These are phyloP conservation scores for Lasiodiplodia sp. DNA, from an alignment of 2,329 filamentous ascomycete species.

Conservation along the genomic window DNA sequence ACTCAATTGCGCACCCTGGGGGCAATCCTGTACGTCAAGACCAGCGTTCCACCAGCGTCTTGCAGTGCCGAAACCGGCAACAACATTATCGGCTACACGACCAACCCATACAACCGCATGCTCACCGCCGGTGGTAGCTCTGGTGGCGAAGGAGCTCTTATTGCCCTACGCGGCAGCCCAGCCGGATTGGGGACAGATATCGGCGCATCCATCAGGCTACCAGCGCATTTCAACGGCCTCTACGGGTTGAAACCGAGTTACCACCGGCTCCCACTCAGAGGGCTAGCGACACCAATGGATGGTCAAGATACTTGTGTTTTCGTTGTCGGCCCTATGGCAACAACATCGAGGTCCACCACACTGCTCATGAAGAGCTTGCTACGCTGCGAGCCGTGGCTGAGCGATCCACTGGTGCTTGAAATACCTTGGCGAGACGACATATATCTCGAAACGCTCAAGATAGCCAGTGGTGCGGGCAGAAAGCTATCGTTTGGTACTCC, in stretches of 20 bases:
- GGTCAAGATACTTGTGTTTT: slow-evolving; percentile 70
- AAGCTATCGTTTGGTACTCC: slow-evolving; percentile 42
- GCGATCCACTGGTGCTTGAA: slow-evolving; percentile 70
- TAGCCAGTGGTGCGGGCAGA: slow-evolving; percentile 47
- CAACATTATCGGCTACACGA: slow-evolving; percentile 66
- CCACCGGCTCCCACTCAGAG: slow-evolving; percentile 56
- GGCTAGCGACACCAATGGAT: slow-evolving; percentile 66
- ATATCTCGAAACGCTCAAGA: slow-evolving; percentile 60
- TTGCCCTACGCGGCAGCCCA: slow-evolving; percentile 61
- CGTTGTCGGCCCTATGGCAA: slow-evolving; percentile 69
- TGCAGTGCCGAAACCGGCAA: slow-evolving; percentile 65
- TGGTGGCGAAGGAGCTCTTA: slow-evolving; percentile 65
- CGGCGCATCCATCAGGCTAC: slow-evolving; percentile 65
- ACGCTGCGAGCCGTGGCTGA: slow-evolving; percentile 67
- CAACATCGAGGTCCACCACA: slow-evolving; percentile 61
- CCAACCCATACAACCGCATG: slow-evolving; percentile 64
- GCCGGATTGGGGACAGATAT: slow-evolving; percentile 66
- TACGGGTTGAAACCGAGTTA: slow-evolving; percentile 63
- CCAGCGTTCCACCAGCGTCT: slow-evolving; percentile 63
- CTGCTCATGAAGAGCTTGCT: slow-evolving; percentile 66
- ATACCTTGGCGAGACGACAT: slow-evolving; percentile 66
- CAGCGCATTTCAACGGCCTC: slow-evolving; percentile 65
- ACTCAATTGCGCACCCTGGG: slow-evolving; percentile 59
- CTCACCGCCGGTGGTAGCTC: slow-evolving; percentile 65
- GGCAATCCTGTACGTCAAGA: slow-evolving; percentile 64